Base-by-base conservation (phyloP, 2,329 filamentous ascomycete species). In the Malbranchea cinnamomea region DNA sequence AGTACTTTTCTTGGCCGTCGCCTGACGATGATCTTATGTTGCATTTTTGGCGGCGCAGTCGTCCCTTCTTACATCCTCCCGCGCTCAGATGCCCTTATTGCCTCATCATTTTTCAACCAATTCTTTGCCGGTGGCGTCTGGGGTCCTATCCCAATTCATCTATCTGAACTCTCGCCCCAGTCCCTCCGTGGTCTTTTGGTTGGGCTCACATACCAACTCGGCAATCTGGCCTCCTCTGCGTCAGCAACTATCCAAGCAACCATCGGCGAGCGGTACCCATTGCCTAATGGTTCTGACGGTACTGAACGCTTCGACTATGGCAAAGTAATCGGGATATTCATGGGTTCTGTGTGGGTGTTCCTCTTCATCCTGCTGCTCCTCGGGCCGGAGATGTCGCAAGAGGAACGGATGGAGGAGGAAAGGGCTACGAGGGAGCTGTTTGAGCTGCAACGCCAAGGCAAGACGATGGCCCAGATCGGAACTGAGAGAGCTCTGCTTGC, bases 291-390 rank as follows among this genome's bases (percentile, higher is more conserved):
- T 1, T 50, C 63, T 11, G 48, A 54, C 1, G 63, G 58, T 0
- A 50, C 56, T 18, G 51, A 55, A 26, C 61, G 77, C 3, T 82
- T 77, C 50, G 59, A 81, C 35, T 91, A 91, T 42, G 82, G 81
- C 22, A 75, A 75, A 42, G 82, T 91, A 6, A 87, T 92, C 39
- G 82, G 76, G 47, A 89, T 91, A 46, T 92, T 93, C 56, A 84
- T 93, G 78, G 84, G 67, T 1, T 83, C 77, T 41, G 82, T 91
- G 1, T 92, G 62, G 42, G 67, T 57, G 2, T 75, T 74, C 46
- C 57, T 65, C 4, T 71, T 75, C 36, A 6, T 74, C 2, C 34
- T 59, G 30, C 59, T 56, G 14, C 46, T 60, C 15, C 38, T 62
- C 3, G 64, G 64, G 1, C 64, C 64, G 0, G 64, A 68, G 45